These are phyloP conservation scores for Amauroascus verrucosus DNA, from an alignment of 2,329 filamentous ascomycete genomes.

Conservation along the genomic window DNA sequence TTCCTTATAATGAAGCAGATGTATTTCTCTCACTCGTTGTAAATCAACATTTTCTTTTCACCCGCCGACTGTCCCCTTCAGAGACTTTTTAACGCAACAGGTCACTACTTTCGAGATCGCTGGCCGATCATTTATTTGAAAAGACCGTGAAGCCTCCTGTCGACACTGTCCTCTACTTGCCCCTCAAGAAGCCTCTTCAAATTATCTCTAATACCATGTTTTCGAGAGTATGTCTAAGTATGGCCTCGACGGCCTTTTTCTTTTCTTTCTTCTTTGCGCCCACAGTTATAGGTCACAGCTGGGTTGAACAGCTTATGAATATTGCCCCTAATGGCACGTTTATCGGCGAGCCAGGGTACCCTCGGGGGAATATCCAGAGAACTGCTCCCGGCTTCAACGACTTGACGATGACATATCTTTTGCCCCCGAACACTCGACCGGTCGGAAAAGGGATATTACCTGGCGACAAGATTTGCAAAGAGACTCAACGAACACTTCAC, in stretches of 20 bases:
- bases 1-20: background rate
- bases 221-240: background rate
- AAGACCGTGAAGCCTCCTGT: background rate
- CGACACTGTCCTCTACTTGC: background rate
- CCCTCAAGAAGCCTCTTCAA: background rate
- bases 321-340: slow-evolving; percentile 66
- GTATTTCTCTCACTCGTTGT: background rate
- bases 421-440: slow-evolving; percentile 46
- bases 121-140: background rate
- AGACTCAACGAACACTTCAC: slow-evolving; percentile 50
- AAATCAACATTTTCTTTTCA: background rate
- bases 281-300: slow-evolving; percentile 49
- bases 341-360: slow-evolving; percentile 58
- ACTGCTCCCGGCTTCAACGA: slow-evolving; percentile 48
- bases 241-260: background rate
- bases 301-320: slow-evolving; percentile 66
- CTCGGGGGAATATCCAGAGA: slow-evolving; percentile 59
- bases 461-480: slow-evolving; percentile 53
- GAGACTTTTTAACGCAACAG: background rate
- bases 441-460: slow-evolving; percentile 41
- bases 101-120: background rate
- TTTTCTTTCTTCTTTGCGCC: background rate
- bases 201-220: background rate
- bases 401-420: slow-evolving; percentile 49
- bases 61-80: background rate